phyloP scores from a whole-genome alignment of 2,329 filamentous ascomycete species.

The Drechslerella coelobrocha region DNA sequence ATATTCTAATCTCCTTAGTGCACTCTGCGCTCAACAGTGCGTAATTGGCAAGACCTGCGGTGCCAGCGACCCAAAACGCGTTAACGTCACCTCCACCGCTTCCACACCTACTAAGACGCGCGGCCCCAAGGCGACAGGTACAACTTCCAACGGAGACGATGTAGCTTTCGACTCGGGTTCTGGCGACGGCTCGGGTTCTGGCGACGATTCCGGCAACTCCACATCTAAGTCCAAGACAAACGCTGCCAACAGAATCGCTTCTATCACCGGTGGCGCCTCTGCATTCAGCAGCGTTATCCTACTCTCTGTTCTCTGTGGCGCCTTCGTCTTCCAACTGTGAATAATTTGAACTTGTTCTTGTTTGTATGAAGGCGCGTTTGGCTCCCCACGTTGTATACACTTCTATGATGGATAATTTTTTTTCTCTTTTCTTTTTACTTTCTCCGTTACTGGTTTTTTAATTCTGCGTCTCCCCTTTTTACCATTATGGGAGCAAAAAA shows the following conservation, averaged over 20 bases:
- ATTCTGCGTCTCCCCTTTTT: constrained; percentile 38
- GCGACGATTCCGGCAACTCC: background rate
- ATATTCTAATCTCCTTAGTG: background rate
- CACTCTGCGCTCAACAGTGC: constrained; percentile 37
- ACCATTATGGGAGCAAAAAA: no score
- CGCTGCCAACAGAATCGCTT: constrained; percentile 24
- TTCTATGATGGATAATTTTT: constrained; percentile 46
- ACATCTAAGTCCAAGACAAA: constrained; percentile 7
- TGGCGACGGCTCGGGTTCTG: constrained; percentile 1
- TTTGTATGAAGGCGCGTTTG: constrained; percentile 2
- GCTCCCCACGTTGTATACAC: constrained; percentile 19
- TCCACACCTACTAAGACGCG: constrained; percentile 10
- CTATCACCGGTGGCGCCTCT: constrained; percentile 16
- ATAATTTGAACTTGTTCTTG: background rate
- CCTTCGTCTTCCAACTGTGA: constrained; percentile 41
- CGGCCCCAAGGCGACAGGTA: constrained; percentile 4
- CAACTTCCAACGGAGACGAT: constrained; percentile 21
- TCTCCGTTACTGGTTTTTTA: constrained; percentile 8
- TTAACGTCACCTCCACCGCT: constrained; percentile 13
- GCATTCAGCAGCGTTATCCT: constrained; percentile 35
- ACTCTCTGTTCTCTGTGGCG: constrained; percentile 41
- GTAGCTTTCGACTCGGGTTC: constrained; percentile 23
- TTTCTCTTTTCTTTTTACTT: constrained; percentile 12
- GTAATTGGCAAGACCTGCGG: constrained; percentile 22
- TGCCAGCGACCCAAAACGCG: constrained; percentile 35